Evolutionary conservation across 2,329 filamentous ascomycete genomes (phyloP).

Genomic region (Dothidotthia symphoricarpi): DNA sequence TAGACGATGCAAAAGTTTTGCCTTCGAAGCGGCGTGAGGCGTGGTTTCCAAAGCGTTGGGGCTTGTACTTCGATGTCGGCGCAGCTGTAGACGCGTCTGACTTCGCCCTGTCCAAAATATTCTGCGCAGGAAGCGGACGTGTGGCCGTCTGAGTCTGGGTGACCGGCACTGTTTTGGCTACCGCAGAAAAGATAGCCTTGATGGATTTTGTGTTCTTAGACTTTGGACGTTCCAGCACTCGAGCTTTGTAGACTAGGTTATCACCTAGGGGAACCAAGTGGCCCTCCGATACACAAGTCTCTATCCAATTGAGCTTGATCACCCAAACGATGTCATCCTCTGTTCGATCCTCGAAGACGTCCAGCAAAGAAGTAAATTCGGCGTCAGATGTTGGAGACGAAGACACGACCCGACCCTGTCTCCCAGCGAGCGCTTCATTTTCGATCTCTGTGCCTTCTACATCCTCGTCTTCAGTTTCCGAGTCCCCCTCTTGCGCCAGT

Average conservation of each 20-base stretch:
- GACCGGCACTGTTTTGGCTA: conserved; percentile 4
- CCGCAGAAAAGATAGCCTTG: conserved; percentile 13
- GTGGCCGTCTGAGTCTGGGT: conserved; percentile 22
- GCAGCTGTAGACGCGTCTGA: conserved; percentile 42
- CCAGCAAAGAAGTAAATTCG: background rate
- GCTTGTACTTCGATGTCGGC: conserved; percentile 14
- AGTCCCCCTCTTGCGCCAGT: conserved; percentile 10
- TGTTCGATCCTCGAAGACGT: conserved; percentile 16
- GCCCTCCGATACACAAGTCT: conserved; percentile 47
- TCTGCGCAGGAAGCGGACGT: conserved; percentile 18
- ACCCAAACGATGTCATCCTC: conserved; percentile 47
- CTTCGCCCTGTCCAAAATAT: conserved; percentile 56
- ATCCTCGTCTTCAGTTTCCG: conserved; percentile 13
- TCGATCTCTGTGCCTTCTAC: conserved; percentile 12
- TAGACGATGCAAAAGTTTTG: conserved; percentile 29
- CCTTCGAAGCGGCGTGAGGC: conserved; percentile 35
- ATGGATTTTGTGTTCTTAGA: conserved; percentile 20
- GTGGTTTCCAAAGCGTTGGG: conserved; percentile 15
- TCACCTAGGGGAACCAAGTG: conserved; percentile 47
- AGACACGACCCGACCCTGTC: conserved; percentile 5
- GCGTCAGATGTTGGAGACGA: conserved; percentile 8
- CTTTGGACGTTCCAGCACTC: conserved; percentile 42
- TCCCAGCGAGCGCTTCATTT: conserved; percentile 7
- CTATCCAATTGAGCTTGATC: conserved; percentile 55
- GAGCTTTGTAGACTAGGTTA: conserved; percentile 55